Percentiles rank a stretch among this genome's conserved stretches.
Evolutionary conservation across 768 basidiomycete genomes (phyloP).

Genomic region (Russula griseocarnosa): DNA sequence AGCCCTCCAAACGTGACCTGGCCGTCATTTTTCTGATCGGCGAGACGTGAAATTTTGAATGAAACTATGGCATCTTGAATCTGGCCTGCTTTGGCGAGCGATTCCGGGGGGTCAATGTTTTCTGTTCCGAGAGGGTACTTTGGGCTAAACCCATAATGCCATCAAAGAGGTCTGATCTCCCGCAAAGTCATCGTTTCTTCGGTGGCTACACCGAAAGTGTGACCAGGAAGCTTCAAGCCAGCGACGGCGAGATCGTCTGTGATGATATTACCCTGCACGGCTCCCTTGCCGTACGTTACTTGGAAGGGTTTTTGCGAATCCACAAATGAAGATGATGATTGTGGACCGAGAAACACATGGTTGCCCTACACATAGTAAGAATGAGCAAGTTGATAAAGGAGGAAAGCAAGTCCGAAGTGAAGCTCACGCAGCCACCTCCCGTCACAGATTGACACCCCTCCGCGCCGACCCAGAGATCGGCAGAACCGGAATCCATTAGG

Average conservation of each 20-base stretch:
- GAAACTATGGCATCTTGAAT: constrained; percentile 66
- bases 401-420: not conserved
- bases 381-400: not conserved
- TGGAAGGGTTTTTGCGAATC: constrained; percentile 49
- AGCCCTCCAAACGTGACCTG: constrained; percentile 79
- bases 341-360: constrained; percentile 61
- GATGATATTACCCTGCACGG: constrained; percentile 60
- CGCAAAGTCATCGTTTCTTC: constrained; percentile 62
- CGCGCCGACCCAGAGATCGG: constrained; percentile 43
- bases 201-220: constrained; percentile 65
- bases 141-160: constrained; percentile 76
- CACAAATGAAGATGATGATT: constrained; percentile 59
- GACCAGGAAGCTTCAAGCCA: constrained; percentile 51
- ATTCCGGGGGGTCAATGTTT: constrained; percentile 62
- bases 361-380: constrained; percentile 44
- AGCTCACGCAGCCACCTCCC: constrained; percentile 42
- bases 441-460: constrained; percentile 35
- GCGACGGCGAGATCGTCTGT: constrained; percentile 61
- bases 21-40: constrained; percentile 68
- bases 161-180: constrained; percentile 50
- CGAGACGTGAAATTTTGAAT: constrained; percentile 73
- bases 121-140: constrained; percentile 63
- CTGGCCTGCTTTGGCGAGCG: constrained; percentile 53
- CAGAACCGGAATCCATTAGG: constrained; percentile 47
- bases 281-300: constrained; percentile 67